A percentile compares a stretch with the other conserved stretches of the same genome.
phyloP scores from a whole-genome alignment of 345 rosid species.

The Garcia nutans region DNA sequence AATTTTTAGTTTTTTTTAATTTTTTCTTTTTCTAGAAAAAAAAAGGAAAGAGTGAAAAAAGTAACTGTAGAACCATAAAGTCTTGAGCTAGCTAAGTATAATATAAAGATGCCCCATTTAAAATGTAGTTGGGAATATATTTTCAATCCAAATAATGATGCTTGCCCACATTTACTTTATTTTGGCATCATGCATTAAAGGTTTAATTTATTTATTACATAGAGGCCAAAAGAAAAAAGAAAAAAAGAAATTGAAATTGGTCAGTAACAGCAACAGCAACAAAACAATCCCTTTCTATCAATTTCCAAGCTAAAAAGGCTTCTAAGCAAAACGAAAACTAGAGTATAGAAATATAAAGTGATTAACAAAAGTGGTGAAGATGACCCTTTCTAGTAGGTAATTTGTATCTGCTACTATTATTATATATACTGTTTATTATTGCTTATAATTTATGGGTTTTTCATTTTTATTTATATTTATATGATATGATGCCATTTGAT shows the following conservation, averaged over 20 bases:
- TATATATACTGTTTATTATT: background rate
- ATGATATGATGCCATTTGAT: constrained; percentile 6
- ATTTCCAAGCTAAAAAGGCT: constrained; percentile 60
- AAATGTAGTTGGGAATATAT: constrained; percentile 53
- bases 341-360: constrained; percentile 44
- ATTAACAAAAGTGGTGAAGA: constrained; percentile 38
- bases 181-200: constrained; percentile 19
- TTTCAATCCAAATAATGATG: constrained; percentile 56
- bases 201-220: background rate
- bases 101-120: constrained; percentile 27
- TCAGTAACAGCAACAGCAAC: constrained; percentile 19
- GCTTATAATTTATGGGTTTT: constrained; percentile 3
- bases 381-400: constrained; percentile 9
- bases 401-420: too few relatives aligned
- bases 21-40: constrained; percentile 33
- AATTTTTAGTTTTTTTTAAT: background rate
- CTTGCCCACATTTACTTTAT: constrained; percentile 38
- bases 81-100: constrained; percentile 30
- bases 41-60: constrained; percentile 13
- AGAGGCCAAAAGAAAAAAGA: too few relatives aligned
- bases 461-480: too few relatives aligned
- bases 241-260: background rate
- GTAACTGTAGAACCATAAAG: constrained; percentile 37
- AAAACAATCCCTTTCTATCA: constrained; percentile 47
- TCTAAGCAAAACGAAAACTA: constrained; percentile 35